phyloP scores from a whole-genome alignment of 768 basidiomycete genomes.

The Clathrus columnatus region DNA sequence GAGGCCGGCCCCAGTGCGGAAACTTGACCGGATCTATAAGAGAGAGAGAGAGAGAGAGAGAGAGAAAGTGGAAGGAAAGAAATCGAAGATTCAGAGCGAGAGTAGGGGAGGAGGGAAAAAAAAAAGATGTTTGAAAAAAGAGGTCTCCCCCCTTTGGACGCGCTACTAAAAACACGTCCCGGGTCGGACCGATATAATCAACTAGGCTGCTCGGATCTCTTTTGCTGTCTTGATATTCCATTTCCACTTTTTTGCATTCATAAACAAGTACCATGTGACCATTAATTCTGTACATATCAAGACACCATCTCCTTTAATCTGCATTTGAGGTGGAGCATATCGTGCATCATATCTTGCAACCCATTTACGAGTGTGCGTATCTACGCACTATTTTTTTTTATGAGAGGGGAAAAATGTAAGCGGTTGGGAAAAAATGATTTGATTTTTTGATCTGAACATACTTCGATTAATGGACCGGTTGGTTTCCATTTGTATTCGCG shows the following conservation, averaged over 20 bases:
- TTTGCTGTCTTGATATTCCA: slow-evolving; percentile 10
- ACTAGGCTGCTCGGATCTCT: neutral
- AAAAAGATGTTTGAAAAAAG: too few species aligned
- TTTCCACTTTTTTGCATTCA: slow-evolving; percentile 10
- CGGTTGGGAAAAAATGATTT: slow-evolving; percentile 16
- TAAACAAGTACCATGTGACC: slow-evolving; percentile 7
- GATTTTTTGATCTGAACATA: slow-evolving; percentile 8
- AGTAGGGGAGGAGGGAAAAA: too few species aligned
- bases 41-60: too few species aligned
- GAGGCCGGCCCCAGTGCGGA: too few species aligned
- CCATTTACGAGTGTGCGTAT: slow-evolving; percentile 9
- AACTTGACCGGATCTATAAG: too few species aligned
- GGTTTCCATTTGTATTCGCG: slow-evolving; percentile 67
- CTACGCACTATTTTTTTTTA: too few species aligned
- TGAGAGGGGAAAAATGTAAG: slow-evolving; percentile 15
- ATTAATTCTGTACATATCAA: slow-evolving; percentile 9
- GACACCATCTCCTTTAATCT: slow-evolving; percentile 7
- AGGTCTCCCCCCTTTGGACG: too few species aligned
- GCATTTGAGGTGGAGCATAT: slow-evolving; percentile 7
- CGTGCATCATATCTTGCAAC: slow-evolving; percentile 6
- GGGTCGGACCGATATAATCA: too few species aligned
- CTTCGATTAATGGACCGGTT: slow-evolving; percentile 14
- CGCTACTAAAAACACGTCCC: too few species aligned
- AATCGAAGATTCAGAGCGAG: too few species aligned
- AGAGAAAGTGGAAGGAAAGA: too few species aligned